Percentiles rank a stretch among this genome's conserved stretches.
Evolutionary conservation across 768 basidiomycete genomes (phyloP).

Genomic region (Mycena chlorophos): DNA sequence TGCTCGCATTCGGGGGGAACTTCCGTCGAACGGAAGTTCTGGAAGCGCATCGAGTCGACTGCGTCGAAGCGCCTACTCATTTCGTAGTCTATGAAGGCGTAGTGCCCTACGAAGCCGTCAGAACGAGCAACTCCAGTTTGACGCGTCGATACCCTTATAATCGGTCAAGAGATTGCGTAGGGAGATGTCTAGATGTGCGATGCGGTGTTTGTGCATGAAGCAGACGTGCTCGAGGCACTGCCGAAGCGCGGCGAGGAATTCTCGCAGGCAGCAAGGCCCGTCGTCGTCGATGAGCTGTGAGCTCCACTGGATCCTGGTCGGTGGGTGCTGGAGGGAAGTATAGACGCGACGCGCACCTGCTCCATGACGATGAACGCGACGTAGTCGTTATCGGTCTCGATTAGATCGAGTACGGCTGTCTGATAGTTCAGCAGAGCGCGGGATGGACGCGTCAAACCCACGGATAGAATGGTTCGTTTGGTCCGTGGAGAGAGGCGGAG

Average conservation of each 20-base stretch:
- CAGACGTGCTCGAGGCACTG: slow-evolving; percentile 74
- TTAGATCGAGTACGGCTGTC: slow-evolving; percentile 64
- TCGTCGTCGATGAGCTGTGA: slow-evolving; percentile 54
- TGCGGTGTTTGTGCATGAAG: slow-evolving; percentile 67
- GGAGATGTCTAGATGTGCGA: slow-evolving; percentile 75
- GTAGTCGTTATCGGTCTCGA: slow-evolving; percentile 52
- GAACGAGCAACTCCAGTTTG: not conserved
- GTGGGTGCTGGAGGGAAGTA: not conserved
- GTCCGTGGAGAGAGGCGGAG: slow-evolving; percentile 51
- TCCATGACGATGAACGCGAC: slow-evolving; percentile 78
- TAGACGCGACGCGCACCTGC: slow-evolving; percentile 4
- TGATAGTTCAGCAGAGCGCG: slow-evolving; percentile 11
- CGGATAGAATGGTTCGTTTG: slow-evolving; percentile 79
- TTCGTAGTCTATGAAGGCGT: slow-evolving; percentile 77
- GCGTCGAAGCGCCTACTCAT: slow-evolving; percentile 56
- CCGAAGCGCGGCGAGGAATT: slow-evolving; percentile 57
- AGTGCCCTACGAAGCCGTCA: slow-evolving; percentile 32
- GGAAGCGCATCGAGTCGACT: slow-evolving; percentile 37
- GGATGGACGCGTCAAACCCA: slow-evolving; percentile 36
- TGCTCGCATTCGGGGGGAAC: slow-evolving; percentile 68
- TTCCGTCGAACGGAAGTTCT: slow-evolving; percentile 58
- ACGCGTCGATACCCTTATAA: slow-evolving; percentile 40
- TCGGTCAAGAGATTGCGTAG: slow-evolving; percentile 68
- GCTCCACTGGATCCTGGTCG: slow-evolving; percentile 54
- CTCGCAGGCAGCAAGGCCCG: slow-evolving; percentile 49